Evolutionary conservation across 2,329 filamentous ascomycete genomes (phyloP), one percentile per base, ranked within the genome.

Genomic region (Cytospora piceae): DNA sequence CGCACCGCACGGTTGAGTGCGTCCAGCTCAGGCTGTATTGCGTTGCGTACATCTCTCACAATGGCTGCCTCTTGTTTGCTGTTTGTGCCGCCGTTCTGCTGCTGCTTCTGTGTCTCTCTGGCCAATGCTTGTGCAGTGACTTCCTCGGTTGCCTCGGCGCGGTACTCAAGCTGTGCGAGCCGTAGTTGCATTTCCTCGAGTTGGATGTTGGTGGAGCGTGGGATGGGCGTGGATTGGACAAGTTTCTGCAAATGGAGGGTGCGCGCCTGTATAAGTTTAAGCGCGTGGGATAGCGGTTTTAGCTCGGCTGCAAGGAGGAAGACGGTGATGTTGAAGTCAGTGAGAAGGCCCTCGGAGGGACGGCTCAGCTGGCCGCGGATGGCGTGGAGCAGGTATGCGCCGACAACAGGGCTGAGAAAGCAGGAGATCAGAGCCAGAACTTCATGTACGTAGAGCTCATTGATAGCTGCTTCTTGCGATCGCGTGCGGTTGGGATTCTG

Each of bases 241-340:
- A 93, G 79, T 17, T 88, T 87, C 76, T 98, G 94, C 0, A 97
- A 83, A 72, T 94, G 88, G 11, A 96, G 80, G 2, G 93, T 97
- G 39, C 92, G 87, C 17, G 87, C 85, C 72, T 93, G 89, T 4
- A 96, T 84, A 72, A 97, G 85, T 73, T 89, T 92, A 68, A 97
- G 86, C 31, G 96, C 79, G 73, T 97, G 94, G 1, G 91, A 87
- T 58, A 93, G 80, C 0, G 94, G 94, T 3, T 92, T 89, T 32
- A 97, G 81, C 77, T 98, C 94, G 4, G 94, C 91, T 0, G 91
- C 92, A 22, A 97, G 83, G 3, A 97, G 81, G 76, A 97, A 98
- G 61, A 98, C 92, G 15, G 90, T 93, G 63, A 98, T 82, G 76
- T 97, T 97, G 78, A 94, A 96, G 76, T 97, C 92, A 5, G 93